These are phyloP conservation scores for Nelumbo lutea DNA, from an alignment of 164 flowering plant species.

Conservation along the genomic window DNA sequence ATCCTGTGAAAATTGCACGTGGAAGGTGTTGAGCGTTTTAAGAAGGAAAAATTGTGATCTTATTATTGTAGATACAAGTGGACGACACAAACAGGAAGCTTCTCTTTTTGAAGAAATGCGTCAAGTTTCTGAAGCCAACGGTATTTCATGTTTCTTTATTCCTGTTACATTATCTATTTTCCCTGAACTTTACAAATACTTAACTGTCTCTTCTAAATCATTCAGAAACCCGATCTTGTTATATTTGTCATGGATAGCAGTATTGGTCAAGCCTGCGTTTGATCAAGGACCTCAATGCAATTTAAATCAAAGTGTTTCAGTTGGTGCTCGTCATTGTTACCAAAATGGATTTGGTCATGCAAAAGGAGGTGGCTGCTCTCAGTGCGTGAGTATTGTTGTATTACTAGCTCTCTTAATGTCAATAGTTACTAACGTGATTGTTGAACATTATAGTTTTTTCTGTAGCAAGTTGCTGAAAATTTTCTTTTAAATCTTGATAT, in stretches of 20 bases:
- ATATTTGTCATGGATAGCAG: slow-evolving; percentile 94
- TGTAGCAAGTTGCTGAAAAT: too few relatives aligned
- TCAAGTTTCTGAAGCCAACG: slow-evolving; percentile 83
- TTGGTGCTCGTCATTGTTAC: slow-evolving; percentile 87
- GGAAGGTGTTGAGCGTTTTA: slow-evolving; percentile 82
- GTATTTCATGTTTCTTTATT: slow-evolving; percentile 23
- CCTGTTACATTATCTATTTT: neutral
- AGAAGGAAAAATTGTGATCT: slow-evolving; percentile 81
- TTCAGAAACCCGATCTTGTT: slow-evolving; percentile 89
- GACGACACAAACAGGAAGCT: slow-evolving; percentile 91
- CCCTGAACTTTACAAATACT: neutral
- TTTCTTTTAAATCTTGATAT: too few relatives aligned
- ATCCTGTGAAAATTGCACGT: slow-evolving; percentile 80
- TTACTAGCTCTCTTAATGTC: neutral
- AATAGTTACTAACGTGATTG: too few relatives aligned
- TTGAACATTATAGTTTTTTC: too few relatives aligned
- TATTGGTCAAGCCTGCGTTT: slow-evolving; percentile 92
- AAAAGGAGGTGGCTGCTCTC: slow-evolving; percentile 88
- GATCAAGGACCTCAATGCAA: slow-evolving; percentile 92
- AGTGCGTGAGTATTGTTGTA: slow-evolving; percentile 66
- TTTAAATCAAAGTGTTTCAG: slow-evolving; percentile 81
- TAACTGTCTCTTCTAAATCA: neutral
- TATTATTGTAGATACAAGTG: slow-evolving; percentile 87
- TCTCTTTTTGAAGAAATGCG: slow-evolving; percentile 94
- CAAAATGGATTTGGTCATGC: slow-evolving; percentile 93